Conservation (phyloP, 331 rosid species). For the Pyracantha coccinea region DNA sequence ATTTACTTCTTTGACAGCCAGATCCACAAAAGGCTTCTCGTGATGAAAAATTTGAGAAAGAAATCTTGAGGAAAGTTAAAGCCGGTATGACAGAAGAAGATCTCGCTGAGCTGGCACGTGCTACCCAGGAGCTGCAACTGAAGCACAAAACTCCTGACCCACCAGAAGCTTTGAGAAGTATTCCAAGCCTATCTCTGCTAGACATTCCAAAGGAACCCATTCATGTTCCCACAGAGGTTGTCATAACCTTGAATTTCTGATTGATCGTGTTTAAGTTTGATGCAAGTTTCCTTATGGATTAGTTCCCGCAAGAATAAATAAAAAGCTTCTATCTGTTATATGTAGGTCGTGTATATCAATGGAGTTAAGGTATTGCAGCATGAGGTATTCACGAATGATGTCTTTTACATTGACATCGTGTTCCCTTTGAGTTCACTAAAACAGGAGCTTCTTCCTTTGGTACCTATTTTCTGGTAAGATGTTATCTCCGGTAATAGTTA, state of each 20-base stretch:
- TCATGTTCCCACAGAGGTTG: constrained; percentile 75
- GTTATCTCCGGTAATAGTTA: neutral
- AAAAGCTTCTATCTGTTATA: constrained; percentile 15
- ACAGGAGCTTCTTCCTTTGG: constrained; percentile 85
- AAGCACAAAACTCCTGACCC: constrained; percentile 98
- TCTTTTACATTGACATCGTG: constrained; percentile 82
- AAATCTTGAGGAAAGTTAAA: constrained; percentile 59
- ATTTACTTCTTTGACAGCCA: constrained; percentile 48
- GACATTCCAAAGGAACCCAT: constrained; percentile 95
- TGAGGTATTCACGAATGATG: constrained; percentile 96
- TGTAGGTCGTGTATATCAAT: constrained; percentile 67
- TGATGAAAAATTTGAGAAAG: constrained; percentile 78
- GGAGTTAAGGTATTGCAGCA: constrained; percentile 86
- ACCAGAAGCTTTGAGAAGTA: constrained; percentile 84
- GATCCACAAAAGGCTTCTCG: constrained; percentile 79
- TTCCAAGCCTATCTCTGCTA: constrained; percentile 80
- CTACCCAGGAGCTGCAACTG: constrained; percentile 69
- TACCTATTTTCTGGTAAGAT: constrained; percentile 87
- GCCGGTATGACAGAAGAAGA: constrained; percentile 81
- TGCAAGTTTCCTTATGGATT: constrained; percentile 9
- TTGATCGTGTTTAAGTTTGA: neutral
- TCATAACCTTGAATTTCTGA: constrained; percentile 6
- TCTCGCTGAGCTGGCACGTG: constrained; percentile 78
- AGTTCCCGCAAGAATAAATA: neutral
- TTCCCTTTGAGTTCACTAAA: constrained; percentile 76